Conservation (phyloP, 1,139 yeast genomes). For the Geotrichum bryndzae region DNA sequence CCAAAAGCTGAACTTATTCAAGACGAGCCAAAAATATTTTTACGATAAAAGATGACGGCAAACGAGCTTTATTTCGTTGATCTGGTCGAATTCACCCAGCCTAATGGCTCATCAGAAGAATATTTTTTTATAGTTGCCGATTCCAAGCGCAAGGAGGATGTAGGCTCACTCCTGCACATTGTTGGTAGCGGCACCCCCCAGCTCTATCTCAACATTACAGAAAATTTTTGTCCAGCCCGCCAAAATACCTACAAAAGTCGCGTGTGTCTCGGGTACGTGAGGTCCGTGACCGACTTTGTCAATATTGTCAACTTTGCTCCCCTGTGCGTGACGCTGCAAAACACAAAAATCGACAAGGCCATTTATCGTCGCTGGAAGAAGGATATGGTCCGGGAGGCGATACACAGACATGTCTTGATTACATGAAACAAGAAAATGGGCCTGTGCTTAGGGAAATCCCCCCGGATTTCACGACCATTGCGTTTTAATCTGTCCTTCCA, state of each 20-base stretch:
- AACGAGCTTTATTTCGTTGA: slow-evolving; percentile 15
- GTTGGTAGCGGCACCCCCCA: slow-evolving; percentile 17
- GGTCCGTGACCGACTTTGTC: slow-evolving; percentile 10
- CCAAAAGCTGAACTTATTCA: background rate
- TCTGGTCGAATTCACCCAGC: slow-evolving; percentile 9
- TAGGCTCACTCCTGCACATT: slow-evolving; percentile 15
- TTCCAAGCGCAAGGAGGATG: slow-evolving; percentile 6
- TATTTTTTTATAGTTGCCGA: slow-evolving; percentile 14
- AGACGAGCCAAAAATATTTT: background rate
- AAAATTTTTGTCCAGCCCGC: slow-evolving; percentile 9
- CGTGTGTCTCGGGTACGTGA: slow-evolving; percentile 10
- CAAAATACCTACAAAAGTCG: slow-evolving; percentile 8
- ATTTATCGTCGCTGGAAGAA: slow-evolving; percentile 16
- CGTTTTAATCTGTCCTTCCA: background rate
- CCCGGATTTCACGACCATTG: no score
- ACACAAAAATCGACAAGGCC: slow-evolving; percentile 11
- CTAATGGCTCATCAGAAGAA: slow-evolving; percentile 9
- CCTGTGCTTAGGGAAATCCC: no score
- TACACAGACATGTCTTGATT: slow-evolving; percentile 1
- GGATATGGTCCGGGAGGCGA: slow-evolving; percentile 15
- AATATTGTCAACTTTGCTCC: slow-evolving; percentile 13
- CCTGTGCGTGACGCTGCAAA: slow-evolving; percentile 13
- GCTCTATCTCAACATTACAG: slow-evolving; percentile 9
- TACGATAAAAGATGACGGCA: background rate
- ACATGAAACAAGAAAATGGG: background rate